Evolutionary conservation across 495 filamentous ascomycete genomes (phyloP).

Genomic region (Neurospora sp.): DNA sequence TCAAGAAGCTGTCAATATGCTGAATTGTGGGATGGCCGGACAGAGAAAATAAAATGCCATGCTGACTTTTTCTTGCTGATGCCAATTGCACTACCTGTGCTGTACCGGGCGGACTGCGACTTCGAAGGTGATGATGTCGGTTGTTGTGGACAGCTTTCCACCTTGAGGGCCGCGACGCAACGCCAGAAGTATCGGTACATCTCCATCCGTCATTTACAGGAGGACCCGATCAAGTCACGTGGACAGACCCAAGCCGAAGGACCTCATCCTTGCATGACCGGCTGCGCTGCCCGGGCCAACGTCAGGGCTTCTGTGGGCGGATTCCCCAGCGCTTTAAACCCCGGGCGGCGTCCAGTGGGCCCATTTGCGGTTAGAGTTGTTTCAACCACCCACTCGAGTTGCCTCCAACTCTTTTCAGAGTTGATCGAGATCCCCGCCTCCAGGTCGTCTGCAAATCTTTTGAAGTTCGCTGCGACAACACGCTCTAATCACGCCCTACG

Average conservation of each 20-base stretch:
- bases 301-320: background rate
- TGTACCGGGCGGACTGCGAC: background rate
- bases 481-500: background rate
- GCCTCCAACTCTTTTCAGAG: background rate
- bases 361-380: background rate
- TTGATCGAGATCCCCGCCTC: background rate
- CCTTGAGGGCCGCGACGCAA: background rate
- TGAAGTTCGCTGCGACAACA: background rate
- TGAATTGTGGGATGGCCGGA: background rate
- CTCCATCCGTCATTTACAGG: background rate
- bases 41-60: background rate
- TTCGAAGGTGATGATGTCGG: background rate
- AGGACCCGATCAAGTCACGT: slow-evolving; percentile 6
- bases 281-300: background rate
- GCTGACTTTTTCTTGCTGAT: background rate
- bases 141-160: slow-evolving; percentile 21
- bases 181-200: slow-evolving; percentile 6
- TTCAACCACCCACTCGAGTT: background rate
- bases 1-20: background rate
- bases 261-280: background rate
- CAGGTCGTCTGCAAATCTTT: background rate
- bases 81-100: background rate
- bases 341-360: background rate
- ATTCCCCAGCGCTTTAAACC: background rate
- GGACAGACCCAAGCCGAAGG: background rate